These are phyloP conservation scores for Fusarium mundagurra DNA, from an alignment of 2,329 filamentous ascomycete species.

Conservation along the genomic window DNA sequence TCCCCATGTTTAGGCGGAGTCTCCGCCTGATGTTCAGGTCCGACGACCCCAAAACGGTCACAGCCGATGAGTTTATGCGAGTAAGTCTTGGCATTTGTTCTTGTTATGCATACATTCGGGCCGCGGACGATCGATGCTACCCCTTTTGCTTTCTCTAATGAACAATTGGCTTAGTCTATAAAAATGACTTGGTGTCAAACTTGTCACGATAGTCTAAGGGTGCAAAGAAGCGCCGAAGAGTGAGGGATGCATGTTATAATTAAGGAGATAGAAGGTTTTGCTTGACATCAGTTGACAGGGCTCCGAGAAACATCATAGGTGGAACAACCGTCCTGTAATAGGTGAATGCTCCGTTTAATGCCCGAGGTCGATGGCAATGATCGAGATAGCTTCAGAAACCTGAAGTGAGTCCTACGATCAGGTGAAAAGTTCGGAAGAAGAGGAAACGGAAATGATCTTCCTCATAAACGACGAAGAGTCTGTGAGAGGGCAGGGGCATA, in stretches of 20 bases:
- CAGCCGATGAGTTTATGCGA: neutral
- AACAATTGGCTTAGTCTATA: neutral
- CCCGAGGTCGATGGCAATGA: neutral
- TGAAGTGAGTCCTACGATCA: neutral
- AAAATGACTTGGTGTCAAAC: neutral
- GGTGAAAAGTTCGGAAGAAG: rapidly evolving
- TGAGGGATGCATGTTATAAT: rapidly evolving
- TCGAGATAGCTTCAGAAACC: neutral
- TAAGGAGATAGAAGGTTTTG: rapidly evolving
- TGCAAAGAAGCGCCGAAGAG: neutral
- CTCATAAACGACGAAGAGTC: rapidly evolving
- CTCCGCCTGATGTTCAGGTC: constrained; percentile 6
- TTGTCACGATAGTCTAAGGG: neutral
- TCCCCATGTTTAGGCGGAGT: constrained; percentile 6
- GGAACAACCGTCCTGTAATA: neutral
- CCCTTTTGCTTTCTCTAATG: rapidly evolving
- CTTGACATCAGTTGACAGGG: neutral
- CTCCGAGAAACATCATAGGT: neutral
- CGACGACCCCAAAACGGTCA: neutral
- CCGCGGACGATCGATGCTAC: neutral
- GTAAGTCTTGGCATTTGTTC: neutral
- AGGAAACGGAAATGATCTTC: neutral
- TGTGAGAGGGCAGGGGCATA: rapidly evolving
- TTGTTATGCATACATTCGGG: neutral
- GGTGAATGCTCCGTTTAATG: neutral